Percentiles rank a stretch among this genome's conserved stretches.
Conservation (phyloP, 371 early-diverging fungal species). For the Apophysomyces sp. region DNA sequence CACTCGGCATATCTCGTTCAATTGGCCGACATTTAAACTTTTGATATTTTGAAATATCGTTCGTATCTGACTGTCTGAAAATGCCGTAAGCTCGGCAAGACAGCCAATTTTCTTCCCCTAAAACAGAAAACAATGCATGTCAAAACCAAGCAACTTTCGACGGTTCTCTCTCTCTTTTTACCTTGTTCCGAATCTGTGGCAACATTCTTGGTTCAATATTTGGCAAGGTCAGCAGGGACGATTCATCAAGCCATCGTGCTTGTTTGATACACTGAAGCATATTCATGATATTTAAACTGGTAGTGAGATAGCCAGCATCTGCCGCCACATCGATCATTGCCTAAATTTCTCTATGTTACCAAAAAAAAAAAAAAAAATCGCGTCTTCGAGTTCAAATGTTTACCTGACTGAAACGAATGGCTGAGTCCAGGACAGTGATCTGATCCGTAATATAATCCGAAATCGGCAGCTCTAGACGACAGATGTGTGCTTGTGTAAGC, state of each 20-base stretch:
- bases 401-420: constrained; percentile 82
- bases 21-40: constrained; percentile 31
- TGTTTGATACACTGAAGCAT: constrained; percentile 90
- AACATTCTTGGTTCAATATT: constrained; percentile 51
- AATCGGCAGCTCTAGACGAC: constrained; percentile 67
- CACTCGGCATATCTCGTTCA: constrained; percentile 53
- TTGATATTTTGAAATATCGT: constrained; percentile 48
- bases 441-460: constrained; percentile 93
- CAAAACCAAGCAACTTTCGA: neutral
- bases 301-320: constrained; percentile 64
- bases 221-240: constrained; percentile 72
- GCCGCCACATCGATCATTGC: constrained; percentile 92
- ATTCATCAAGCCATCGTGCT: constrained; percentile 79
- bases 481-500: constrained; percentile 85
- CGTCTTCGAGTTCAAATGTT: neutral
- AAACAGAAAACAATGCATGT: neutral
- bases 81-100: constrained; percentile 45
- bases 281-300: constrained; percentile 67
- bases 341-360: too few species aligned
- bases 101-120: constrained; percentile 38
- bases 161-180: too few species aligned
- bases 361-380: too few species aligned
- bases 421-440: constrained; percentile 88
- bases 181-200: constrained; percentile 30
- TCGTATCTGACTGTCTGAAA: constrained; percentile 49